phyloP scores from a whole-genome alignment of 2,329 filamentous ascomycete genomes.

The Alternaria longipes region DNA sequence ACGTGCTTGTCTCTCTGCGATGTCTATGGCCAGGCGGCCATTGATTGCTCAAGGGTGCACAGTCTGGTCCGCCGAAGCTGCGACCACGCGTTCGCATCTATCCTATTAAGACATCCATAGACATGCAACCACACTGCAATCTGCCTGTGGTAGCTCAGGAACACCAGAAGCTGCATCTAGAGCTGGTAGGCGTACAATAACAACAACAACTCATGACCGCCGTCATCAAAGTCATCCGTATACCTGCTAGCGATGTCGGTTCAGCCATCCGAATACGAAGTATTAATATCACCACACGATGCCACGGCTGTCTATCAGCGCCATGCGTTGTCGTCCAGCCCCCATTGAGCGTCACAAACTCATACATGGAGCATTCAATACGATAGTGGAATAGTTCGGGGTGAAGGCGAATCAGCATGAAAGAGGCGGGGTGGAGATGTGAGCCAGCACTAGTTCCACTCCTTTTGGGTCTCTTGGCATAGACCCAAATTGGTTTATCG shows the following conservation, averaged over 20 bases:
- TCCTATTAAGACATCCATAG: not conserved
- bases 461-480: constrained; percentile 33
- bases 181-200: constrained; percentile 6
- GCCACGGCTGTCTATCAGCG: not conserved
- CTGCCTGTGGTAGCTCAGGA: not conserved
- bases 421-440: constrained; percentile 8
- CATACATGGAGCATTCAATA: not conserved
- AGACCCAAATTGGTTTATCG: constrained; percentile 32
- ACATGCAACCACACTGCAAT: not conserved
- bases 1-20: not conserved
- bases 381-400: not conserved
- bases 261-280: constrained; percentile 2
- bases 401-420: not conserved
- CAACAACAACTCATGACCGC: constrained; percentile 10
- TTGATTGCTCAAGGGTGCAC: not conserved
- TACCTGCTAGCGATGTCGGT: not conserved
- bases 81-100: constrained; percentile 3
- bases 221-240: not conserved
- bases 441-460: constrained; percentile 15
- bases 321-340: not conserved
- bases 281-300: not conserved
- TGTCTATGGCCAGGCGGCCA: not conserved
- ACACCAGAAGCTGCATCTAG: not conserved
- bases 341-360: not conserved
- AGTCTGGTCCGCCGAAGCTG: not conserved